Evolutionary conservation across 2,329 filamentous ascomycete species (phyloP).

Genomic region (Coniochaeta ligniaria): DNA sequence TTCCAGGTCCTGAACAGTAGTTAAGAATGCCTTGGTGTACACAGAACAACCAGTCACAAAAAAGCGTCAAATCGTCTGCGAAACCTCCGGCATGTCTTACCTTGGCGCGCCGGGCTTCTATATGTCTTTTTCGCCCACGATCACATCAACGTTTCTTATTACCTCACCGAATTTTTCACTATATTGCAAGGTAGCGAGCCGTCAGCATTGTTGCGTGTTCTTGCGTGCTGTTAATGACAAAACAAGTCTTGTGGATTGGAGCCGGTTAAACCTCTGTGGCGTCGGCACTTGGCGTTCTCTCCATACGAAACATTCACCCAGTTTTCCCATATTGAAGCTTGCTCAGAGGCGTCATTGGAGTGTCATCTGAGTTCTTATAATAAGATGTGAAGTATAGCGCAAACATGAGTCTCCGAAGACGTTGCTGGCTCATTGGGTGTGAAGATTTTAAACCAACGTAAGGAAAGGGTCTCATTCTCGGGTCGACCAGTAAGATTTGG

Average conservation of each 20-base stretch:
- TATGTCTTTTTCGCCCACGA: not conserved
- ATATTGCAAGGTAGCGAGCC: not conserved
- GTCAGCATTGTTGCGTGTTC: not conserved
- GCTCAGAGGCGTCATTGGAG: not conserved
- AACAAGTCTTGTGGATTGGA: not conserved
- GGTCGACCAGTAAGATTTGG: not conserved
- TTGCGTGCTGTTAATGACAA: not conserved
- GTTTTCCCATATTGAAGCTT: not conserved
- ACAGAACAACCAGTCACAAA: not conserved
- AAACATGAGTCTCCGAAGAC: not conserved
- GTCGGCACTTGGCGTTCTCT: slow-evolving; percentile 2
- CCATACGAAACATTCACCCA: slow-evolving; percentile 1
- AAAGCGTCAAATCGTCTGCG: not conserved
- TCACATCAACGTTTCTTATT: not conserved
- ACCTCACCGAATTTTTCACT: not conserved
- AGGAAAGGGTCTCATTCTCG: not conserved
- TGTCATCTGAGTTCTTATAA: not conserved
- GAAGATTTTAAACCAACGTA: not conserved
- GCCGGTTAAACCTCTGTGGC: not conserved
- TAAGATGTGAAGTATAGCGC: not conserved
- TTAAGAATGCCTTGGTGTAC: not conserved
- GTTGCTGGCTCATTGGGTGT: not conserved
- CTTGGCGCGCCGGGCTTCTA: not conserved
- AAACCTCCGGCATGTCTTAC: not conserved
- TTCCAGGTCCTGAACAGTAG: not conserved